Conservation (phyloP, 192 early-diverging fungal genomes). For the Backusella tuberculispora region DNA sequence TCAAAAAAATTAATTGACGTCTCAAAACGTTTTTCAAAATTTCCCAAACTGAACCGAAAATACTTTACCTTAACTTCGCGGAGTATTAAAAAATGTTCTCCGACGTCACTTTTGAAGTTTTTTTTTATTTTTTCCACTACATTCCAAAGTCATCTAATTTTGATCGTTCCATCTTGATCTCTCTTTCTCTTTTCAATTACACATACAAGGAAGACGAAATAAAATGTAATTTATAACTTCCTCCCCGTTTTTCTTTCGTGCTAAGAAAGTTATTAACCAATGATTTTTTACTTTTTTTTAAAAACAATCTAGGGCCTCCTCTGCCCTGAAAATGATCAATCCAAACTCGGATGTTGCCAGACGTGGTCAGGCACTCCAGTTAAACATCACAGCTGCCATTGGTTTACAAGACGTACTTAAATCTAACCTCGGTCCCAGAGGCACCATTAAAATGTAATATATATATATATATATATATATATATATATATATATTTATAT, state of each 20-base stretch:
- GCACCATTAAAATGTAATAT: conserved; percentile 94
- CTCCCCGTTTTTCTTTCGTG: not conserved
- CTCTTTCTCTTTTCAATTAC: not conserved
- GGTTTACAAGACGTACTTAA: conserved; percentile 95
- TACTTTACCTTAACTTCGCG: not conserved
- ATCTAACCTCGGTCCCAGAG: conserved; percentile 97
- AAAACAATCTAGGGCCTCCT: conserved; percentile 43
- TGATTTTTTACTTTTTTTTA: not conserved
- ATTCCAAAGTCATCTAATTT: not conserved
- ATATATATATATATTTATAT: too few species aligned
- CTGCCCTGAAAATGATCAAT: conserved; percentile 93
- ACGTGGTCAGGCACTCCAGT: conserved; percentile 93
- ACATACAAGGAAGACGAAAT: not conserved
- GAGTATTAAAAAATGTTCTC: not conserved
- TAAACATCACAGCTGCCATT: conserved; percentile 95
- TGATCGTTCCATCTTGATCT: conserved; percentile 6
- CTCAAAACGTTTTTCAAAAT: too few species aligned
- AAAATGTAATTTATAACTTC: not conserved
- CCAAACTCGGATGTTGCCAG: conserved; percentile 99
- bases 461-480: too few species aligned
- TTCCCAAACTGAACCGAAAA: too few species aligned
- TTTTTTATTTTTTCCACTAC: not conserved
- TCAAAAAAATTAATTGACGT: too few species aligned
- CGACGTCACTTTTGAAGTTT: not conserved
- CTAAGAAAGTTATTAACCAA: not conserved